Evolutionary conservation across 345 rosid species (phyloP).

Genomic region (Trapa bicornis): DNA sequence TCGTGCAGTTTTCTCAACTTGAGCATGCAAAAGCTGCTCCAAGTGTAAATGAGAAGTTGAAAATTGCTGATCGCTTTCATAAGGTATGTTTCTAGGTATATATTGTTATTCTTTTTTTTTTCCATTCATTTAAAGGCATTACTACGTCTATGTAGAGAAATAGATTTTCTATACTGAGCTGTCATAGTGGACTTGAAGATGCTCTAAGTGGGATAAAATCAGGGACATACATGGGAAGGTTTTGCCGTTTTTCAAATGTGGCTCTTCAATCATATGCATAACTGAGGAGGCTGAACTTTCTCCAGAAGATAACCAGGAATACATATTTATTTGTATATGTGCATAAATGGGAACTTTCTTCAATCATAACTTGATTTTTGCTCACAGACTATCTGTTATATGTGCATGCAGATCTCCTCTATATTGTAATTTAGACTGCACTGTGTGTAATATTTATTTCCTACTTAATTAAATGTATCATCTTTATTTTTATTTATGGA

Average conservation of each 20-base stretch:
- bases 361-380: background rate
- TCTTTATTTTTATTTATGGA: background rate
- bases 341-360: too few relatives aligned
- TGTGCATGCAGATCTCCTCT: background rate
- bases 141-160: background rate
- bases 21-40: conserved; percentile 91
- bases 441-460: background rate
- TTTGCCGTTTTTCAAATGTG: background rate
- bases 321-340: too few relatives aligned
- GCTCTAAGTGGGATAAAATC: background rate
- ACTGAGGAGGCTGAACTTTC: too few relatives aligned
- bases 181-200: background rate
- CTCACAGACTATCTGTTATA: background rate
- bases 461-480: background rate
- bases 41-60: conserved; percentile 76
- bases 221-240: background rate
- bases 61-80: conserved; percentile 74
- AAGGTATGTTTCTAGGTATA: conserved; percentile 37
- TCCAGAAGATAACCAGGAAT: too few relatives aligned
- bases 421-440: background rate
- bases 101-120: background rate
- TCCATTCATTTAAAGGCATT: background rate
- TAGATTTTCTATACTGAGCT: background rate
- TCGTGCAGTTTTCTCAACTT: conserved; percentile 67
- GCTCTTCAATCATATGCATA: too few relatives aligned